These are phyloP conservation scores for Flaveria sonorensis DNA, from an alignment of 129 eudicot species.

Conservation along the genomic window DNA sequence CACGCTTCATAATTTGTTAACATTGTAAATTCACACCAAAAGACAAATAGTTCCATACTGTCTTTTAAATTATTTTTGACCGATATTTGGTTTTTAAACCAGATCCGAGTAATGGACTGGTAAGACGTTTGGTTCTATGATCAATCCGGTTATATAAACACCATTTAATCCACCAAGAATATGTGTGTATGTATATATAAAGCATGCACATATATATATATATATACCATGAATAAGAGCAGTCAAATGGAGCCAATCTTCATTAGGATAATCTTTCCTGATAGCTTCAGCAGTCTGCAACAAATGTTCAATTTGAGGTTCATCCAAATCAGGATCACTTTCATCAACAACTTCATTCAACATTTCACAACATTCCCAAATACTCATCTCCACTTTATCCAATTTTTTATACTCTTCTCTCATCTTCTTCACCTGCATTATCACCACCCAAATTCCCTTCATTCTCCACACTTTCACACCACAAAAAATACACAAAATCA, in stretches of 20 bases:
- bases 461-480: constrained; percentile 26
- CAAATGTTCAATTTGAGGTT: constrained; percentile 67
- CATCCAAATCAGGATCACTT: constrained; percentile 54
- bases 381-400: constrained; percentile 11
- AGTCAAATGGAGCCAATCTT: constrained; percentile 45
- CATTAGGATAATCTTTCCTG: constrained; percentile 46
- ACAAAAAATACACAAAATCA: background rate
- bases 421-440: constrained; percentile 12
- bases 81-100: no score
- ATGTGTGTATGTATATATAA: background rate
- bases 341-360: constrained; percentile 9
- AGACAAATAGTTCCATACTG: background rate
- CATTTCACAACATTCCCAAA: constrained; percentile 10
- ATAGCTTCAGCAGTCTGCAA: constrained; percentile 64
- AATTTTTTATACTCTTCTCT: constrained; percentile 9
- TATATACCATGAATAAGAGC: constrained; percentile 52
- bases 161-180: no score
- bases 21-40: background rate
- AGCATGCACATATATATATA: background rate
- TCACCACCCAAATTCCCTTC: constrained; percentile 43
- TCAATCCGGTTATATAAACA: no score
- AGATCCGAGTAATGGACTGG: no score
- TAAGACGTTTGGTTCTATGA: no score
- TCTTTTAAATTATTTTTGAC: no score
- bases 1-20: no score